These are phyloP conservation scores for Anthostomella pinea DNA, from an alignment of 2,329 filamentous ascomycete species.

Conservation along the genomic window DNA sequence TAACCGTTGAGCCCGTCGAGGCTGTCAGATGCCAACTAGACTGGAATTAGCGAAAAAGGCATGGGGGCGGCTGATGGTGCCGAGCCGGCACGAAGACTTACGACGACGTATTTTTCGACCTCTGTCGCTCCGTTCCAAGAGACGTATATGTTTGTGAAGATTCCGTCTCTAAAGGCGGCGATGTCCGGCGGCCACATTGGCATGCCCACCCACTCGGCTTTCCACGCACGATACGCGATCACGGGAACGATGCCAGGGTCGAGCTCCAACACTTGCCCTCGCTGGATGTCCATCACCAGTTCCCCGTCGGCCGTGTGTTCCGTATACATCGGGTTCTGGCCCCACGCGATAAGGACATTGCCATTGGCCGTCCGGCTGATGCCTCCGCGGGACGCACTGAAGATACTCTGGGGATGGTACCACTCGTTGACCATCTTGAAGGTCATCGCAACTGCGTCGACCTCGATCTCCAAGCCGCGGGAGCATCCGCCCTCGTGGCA, in stretches of 20 bases:
- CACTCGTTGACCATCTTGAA: constrained; percentile 10
- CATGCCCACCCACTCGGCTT: constrained; percentile 10
- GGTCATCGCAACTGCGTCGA: constrained; percentile 5
- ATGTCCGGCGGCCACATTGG: constrained; percentile 10
- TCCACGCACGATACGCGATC: constrained; percentile 12
- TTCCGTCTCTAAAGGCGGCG: neutral
- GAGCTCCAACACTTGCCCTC: constrained; percentile 9
- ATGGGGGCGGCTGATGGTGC: neutral
- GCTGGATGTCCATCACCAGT: constrained; percentile 15
- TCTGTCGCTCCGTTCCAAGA: constrained; percentile 13
- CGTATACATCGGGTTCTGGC: constrained; percentile 16
- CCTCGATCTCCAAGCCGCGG: constrained; percentile 12
- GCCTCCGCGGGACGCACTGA: constrained; percentile 10
- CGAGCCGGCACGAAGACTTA: neutral
- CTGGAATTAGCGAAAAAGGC: too few species aligned
- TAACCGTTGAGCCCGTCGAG: constrained; percentile 6
- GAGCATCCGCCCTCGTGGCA: constrained; percentile 7
- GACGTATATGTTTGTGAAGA: constrained; percentile 4
- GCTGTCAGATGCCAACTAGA: constrained; percentile 8
- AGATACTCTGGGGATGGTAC: constrained; percentile 9
- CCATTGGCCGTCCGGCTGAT: constrained; percentile 3
- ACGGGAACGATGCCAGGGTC: constrained; percentile 11
- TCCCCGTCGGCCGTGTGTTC: constrained; percentile 11
- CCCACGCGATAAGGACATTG: constrained; percentile 12
- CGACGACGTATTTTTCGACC: constrained; percentile 6